Conservation (phyloP, 2,329 filamentous ascomycete genomes). For the Monilinia vaccinii-corymbosi region DNA sequence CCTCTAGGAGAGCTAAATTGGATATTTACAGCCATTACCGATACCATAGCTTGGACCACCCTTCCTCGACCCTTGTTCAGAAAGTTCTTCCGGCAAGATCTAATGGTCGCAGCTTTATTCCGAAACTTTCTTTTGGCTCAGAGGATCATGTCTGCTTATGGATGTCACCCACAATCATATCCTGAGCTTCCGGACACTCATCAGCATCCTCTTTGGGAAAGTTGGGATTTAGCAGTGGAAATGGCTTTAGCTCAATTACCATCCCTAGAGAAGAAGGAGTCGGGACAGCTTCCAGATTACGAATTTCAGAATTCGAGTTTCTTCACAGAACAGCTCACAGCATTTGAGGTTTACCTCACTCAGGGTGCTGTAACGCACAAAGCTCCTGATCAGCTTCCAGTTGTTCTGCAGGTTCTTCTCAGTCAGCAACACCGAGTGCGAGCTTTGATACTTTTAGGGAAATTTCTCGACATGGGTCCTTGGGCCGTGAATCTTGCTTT, state of each 20-base stretch:
- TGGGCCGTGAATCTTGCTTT: slow-evolving; percentile 98
- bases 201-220: slow-evolving; percentile 90
- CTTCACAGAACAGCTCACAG: slow-evolving; percentile 93
- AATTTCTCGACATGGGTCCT: slow-evolving; percentile 88
- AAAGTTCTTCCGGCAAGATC: slow-evolving; percentile 91
- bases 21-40: slow-evolving; percentile 98
- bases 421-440: slow-evolving; percentile 91
- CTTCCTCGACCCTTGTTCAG: slow-evolving; percentile 85
- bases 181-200: slow-evolving; percentile 91
- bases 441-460: slow-evolving; percentile 82
- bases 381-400: slow-evolving; percentile 87
- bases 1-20: slow-evolving; percentile 95
- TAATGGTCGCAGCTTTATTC: slow-evolving; percentile 98
- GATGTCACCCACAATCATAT: slow-evolving; percentile 88
- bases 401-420: slow-evolving; percentile 88
- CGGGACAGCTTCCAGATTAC: slow-evolving; percentile 54
- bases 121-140: slow-evolving; percentile 93
- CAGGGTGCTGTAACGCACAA: slow-evolving; percentile 77
- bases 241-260: slow-evolving; percentile 87
- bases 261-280: slow-evolving; percentile 71
- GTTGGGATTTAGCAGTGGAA: slow-evolving; percentile 95
- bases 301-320: slow-evolving; percentile 93
- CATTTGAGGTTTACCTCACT: slow-evolving; percentile 89
- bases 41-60: slow-evolving; percentile 97
- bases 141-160: slow-evolving; percentile 91